Evolutionary conservation across 2,329 filamentous ascomycete species (phyloP), one percentile per base, ranked within the genome.

Genomic region (Trichophyton rubrum): DNA sequence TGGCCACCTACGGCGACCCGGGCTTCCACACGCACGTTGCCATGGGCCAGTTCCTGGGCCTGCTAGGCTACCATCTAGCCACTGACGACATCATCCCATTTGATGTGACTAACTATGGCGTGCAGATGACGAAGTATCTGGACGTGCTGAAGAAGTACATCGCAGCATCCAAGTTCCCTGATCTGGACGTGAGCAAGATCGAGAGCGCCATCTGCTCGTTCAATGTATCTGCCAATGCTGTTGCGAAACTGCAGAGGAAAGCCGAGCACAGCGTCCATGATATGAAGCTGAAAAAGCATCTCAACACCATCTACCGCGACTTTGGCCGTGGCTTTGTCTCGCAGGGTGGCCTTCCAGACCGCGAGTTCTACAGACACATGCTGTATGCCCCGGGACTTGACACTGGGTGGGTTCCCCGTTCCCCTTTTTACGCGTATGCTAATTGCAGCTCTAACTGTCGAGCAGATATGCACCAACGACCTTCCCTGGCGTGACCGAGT

Each of bases 1-100:
- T 82, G 78, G 65, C 68, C 0, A 76, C 71, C 0, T 81, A 75
- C 61, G 79, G 78, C 3, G 79, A 82, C 64, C 78, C 78, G 0
- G 78, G 75, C 1, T 81, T 80, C 66, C 67, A 72, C 53, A 73
- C 75, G 1, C 79, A 82, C 64, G 73, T 74, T 6, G 77, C 75
- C 2, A 78, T 82, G 64, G 78, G 77, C 4, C 77, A 80, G 60
- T 77, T 74, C 60, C 66, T 78, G 2, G 68, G 74, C 0, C 68
- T 79, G 6, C 67, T 79, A 4, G 67, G 73, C 3, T 77, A 77
- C 63, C 74, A 76, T 62, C 66, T 77, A 40, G 67, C 72, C 9
- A 71, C 63, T 33, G 74, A 76, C 59, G 65, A 70, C 0, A 64
- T 74, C 27, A 66, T 77, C 17, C 74, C 75, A 8, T 72, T 73